Evolutionary conservation across 2,329 filamentous ascomycete genomes (phyloP).

Genomic region (Sclerotinia trifoliorum): DNA sequence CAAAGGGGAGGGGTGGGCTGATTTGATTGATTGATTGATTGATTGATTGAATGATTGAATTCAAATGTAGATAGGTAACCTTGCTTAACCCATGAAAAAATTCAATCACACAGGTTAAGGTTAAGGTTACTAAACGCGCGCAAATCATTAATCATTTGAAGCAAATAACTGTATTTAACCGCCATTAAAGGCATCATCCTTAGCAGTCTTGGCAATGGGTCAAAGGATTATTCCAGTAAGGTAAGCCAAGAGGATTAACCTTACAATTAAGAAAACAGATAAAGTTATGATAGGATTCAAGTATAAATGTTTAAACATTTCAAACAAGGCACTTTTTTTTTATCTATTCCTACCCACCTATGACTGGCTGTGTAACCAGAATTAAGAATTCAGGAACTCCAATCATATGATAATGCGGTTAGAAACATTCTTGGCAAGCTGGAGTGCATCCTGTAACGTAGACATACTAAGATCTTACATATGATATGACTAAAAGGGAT

Average conservation of each 20-base stretch:
- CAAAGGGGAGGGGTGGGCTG: background rate
- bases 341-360: background rate
- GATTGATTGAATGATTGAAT: background rate
- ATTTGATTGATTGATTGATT: background rate
- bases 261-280: no score
- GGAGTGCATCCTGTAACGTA: background rate
- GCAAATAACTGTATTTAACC: no score
- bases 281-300: no score
- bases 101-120: no score
- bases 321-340: background rate
- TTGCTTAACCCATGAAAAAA: background rate
- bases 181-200: slow-evolving; percentile 1
- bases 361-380: background rate
- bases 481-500: slow-evolving; percentile 7
- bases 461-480: background rate
- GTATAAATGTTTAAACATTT: background rate
- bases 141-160: no score
- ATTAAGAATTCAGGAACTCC: background rate
- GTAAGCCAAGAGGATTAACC: background rate
- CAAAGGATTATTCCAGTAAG: background rate
- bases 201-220: background rate
- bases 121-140: background rate
- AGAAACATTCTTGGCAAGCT: background rate
- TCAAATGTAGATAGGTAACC: background rate
- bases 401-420: background rate